Base-by-base conservation (phyloP, 2,329 filamentous ascomycete species). In the Colletotrichum tabaci region DNA sequence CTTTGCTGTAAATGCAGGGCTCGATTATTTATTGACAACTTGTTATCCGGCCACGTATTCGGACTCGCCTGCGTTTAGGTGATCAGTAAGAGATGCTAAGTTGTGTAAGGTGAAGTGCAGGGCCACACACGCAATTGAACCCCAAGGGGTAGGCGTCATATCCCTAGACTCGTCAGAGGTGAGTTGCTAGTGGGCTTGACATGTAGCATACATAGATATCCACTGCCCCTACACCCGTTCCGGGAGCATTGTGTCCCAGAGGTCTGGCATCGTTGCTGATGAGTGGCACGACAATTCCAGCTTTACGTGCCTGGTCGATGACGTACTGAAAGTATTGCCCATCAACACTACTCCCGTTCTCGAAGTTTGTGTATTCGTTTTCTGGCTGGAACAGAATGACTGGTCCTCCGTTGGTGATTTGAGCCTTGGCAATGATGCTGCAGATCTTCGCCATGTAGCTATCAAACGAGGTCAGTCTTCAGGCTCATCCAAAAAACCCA, bases 371-470 rank as follows among this genome's bases (percentile, higher is more conserved):
- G 77, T 96, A 95, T 79, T 96, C 94, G 73, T 96, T 97, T 79
- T 97, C 94, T 0, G 93, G 91, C 79, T 97, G 94, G 52, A 93
- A 87, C 1, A 96, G 82, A 71, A 97, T 94, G 9, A 97, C 87
- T 0, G 93, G 93, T 0, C 94, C 94, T 0, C 93, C 94, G 63
- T 95, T 93, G 1, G 93, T 96, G 76, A 97, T 95, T 76, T 96
- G 93, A 0, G 89, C 90, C 66, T 90, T 89, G 4, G 93, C 92
- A 74, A 97, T 91, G 10, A 91, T 89, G 15, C 35, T 35, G 49
- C 70, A 72, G 23, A 72, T 52, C 10, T 89, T 85, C 8, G 85
- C 80, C 74, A 90, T 87, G 74, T 94, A 94, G 73, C 87, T 88
- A 65, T 30, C 16, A 15, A 7, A 4, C 9, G 23, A 18, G 8